These are phyloP conservation scores for Trifolium fragiferum DNA, from an alignment of 306 rosid species.

Conservation along the genomic window DNA sequence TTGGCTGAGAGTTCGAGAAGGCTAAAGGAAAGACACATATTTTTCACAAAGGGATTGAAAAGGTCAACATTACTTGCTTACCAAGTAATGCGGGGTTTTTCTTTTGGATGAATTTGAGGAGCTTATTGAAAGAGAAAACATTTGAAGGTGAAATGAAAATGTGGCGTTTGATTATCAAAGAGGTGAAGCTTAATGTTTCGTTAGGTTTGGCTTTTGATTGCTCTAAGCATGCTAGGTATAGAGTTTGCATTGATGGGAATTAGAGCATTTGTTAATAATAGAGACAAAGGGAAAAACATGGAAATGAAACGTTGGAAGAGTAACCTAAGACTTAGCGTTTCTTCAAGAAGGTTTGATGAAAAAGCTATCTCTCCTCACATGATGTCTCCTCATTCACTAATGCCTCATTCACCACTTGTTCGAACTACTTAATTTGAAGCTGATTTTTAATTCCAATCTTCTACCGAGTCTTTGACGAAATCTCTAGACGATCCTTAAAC, in stretches of 20 bases:
- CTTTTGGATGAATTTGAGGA: constrained; percentile 80
- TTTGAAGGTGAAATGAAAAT: constrained; percentile 70
- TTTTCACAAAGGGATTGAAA: constrained; percentile 59
- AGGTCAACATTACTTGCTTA: constrained; percentile 66
- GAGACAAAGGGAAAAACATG: constrained; percentile 33
- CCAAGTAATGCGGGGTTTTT: constrained; percentile 79
- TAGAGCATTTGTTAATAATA: constrained; percentile 52
- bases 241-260: constrained; percentile 85
- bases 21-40: constrained; percentile 45
- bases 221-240: constrained; percentile 82
- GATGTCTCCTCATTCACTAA: constrained; percentile 80
- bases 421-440: constrained; percentile 43
- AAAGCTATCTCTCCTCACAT: constrained; percentile 63
- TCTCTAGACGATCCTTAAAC: too few species aligned
- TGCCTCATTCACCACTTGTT: constrained; percentile 82
- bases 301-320: constrained; percentile 44
- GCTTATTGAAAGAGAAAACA: constrained; percentile 57
- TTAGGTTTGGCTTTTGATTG: constrained; percentile 82
- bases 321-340: constrained; percentile 62
- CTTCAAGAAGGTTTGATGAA: constrained; percentile 63
- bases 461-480: too few species aligned
- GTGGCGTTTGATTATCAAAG: constrained; percentile 70
- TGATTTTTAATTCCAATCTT: neutral
- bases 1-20: constrained; percentile 62
- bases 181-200: constrained; percentile 82